Percentiles rank a stretch among this genome's conserved stretches.
Conservation (phyloP, 176 grass and related monocot species). For the Puya raimondii region DNA sequence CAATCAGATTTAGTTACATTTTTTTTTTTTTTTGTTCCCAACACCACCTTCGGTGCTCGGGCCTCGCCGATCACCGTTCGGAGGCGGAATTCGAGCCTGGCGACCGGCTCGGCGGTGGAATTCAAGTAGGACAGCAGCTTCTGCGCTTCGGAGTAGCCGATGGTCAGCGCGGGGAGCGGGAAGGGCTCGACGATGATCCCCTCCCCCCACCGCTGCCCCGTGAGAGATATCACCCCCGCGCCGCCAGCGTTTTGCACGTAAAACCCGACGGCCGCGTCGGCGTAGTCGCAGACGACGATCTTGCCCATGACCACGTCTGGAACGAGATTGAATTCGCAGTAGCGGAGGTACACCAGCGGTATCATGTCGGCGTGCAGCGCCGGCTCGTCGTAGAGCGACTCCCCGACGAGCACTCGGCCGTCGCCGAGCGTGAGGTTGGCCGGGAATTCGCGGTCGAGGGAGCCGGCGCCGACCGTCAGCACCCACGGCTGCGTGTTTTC, state of each 20-base stretch:
- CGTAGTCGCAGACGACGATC: neutral
- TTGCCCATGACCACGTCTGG: constrained; percentile 21
- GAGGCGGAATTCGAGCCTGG: neutral
- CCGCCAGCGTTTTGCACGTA: constrained; percentile 15
- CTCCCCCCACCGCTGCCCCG: neutral
- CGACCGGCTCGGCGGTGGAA: constrained; percentile 1
- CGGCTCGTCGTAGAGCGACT: constrained; percentile 20
- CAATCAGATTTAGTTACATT: no score
- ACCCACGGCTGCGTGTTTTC: constrained; percentile 23
- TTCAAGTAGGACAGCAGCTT: constrained; percentile 5
- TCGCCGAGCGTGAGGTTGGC: constrained; percentile 10
- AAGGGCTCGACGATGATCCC: neutral
- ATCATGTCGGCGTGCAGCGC: neutral
- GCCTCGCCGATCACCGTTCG: constrained; percentile 11
- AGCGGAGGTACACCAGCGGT: neutral
- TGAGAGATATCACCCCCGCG: constrained; percentile 7
- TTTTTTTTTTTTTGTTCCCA: no score
- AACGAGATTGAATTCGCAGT: neutral
- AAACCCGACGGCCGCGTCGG: neutral
- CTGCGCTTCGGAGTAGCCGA: neutral
- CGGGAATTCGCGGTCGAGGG: constrained; percentile 16
- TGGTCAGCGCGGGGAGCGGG: constrained; percentile 15
- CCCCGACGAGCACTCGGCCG: constrained; percentile 9
- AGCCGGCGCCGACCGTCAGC: constrained; percentile 17
- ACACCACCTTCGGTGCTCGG: constrained; percentile 4